phyloP scores from a whole-genome alignment of 1,284 basidiomycete species.

The Tilletia walkeri region DNA sequence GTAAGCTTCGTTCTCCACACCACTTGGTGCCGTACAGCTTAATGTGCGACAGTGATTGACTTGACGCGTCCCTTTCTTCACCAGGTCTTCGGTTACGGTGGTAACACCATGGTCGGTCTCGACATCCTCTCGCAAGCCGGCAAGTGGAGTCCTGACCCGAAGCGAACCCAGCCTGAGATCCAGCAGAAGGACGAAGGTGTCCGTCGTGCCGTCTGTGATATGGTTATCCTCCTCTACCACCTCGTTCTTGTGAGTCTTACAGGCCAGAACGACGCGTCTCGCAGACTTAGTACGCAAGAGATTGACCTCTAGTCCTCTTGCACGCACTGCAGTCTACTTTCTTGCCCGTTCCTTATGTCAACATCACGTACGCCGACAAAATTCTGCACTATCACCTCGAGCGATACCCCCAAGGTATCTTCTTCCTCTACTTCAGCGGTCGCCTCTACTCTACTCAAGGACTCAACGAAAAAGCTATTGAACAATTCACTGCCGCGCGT shows the following conservation, averaged over 20 bases:
- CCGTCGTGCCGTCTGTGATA: constrained; percentile 47
- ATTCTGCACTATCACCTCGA: constrained; percentile 51
- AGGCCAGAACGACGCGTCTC: not conserved
- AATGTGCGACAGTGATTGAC: too few species aligned
- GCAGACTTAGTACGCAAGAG: not conserved
- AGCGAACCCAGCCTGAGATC: constrained; percentile 33
- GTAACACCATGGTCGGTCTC: constrained; percentile 44
- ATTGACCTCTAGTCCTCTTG: not conserved
- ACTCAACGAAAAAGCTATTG: constrained; percentile 42
- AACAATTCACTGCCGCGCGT: constrained; percentile 44
- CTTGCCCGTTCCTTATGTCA: constrained; percentile 51
- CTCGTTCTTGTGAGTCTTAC: constrained; percentile 24
- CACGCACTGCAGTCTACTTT: constrained; percentile 37
- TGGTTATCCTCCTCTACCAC: constrained; percentile 52
- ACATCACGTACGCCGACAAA: constrained; percentile 53
- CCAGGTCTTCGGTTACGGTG: constrained; percentile 51
- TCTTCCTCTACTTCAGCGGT: constrained; percentile 55
- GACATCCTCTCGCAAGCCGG: constrained; percentile 45
- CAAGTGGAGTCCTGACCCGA: constrained; percentile 36
- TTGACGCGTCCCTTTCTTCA: not conserved
- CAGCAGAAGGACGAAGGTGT: constrained; percentile 36
- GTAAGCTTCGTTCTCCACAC: not conserved
- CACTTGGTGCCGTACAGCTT: too few species aligned
- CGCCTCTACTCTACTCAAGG: constrained; percentile 54
- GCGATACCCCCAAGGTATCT: constrained; percentile 52